Base-by-base conservation (phyloP, 2,329 filamentous ascomycete species). In the Aschersonia sp. region DNA sequence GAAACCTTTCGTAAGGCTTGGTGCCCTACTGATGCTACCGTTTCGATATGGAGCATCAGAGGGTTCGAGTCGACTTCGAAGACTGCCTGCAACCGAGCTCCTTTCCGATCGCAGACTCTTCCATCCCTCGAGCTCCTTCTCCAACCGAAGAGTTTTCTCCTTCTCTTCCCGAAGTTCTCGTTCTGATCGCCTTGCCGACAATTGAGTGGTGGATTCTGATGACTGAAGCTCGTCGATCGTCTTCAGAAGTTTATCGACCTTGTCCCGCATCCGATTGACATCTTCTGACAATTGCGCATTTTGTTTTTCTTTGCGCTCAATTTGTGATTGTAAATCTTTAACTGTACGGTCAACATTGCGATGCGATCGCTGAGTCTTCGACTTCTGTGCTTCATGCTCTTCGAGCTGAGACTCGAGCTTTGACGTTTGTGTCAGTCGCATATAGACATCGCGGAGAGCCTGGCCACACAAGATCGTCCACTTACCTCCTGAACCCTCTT, bases 151-250 rank as follows among this genome's bases (percentile, higher is more conserved):
- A 1, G 73, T 75, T 65, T 85, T 91, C 66, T 97, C 92, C 52
- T 77, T 80, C 65, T 95, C 91, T 63, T 96, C 88, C 5, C 88
- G 78, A 12, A 96, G 74, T 59, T 97, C 91, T 43, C 91, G 80
- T 64, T 98, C 91, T 12, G 88, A 88, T 43, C 91, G 82, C 49
- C 91, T 84, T 30, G 86, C 83, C 30, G 82, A 75, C 42, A 97
- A 75, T 63, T 96, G 88, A 44, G 82, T 83, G 9, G 80, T 73
- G 29, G 85, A 89, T 65, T 97, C 91, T 10, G 81, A 85, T 10
- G 85, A 81, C 63, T 98, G 91, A 35, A 98, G 78, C 61, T 97
- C 91, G 61, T 97, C 91, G 56, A 98, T 95, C 1, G 87, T 88
- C 60, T 82, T 76, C 46, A 98, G 82, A 4, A 97, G 80, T 61